Evolutionary conservation across 140 eudicot genomes (phyloP).

Genomic region (Flaveria floridana): DNA sequence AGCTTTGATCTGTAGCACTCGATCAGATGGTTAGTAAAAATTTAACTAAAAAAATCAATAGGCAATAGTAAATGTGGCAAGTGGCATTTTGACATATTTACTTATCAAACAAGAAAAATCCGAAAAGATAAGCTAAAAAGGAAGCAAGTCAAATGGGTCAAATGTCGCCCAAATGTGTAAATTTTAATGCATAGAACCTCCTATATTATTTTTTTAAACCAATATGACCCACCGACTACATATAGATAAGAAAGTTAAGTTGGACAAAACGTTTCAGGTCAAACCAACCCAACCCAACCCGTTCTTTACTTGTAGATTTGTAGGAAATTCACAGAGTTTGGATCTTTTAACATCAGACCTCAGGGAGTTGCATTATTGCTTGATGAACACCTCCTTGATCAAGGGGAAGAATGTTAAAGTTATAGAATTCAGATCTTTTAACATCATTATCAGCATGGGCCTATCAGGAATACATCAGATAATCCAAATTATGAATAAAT

Average conservation of each 20-base stretch:
- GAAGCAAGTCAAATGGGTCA: conserved; percentile 16
- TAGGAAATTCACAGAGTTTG: not conserved
- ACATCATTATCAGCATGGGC: conserved; percentile 62
- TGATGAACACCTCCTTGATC: conserved; percentile 89
- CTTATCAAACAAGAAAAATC: not conserved
- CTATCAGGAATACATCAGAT: conserved; percentile 32
- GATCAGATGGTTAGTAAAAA: conserved; percentile 4
- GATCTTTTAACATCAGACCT: conserved; percentile 46
- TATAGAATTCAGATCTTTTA: conserved; percentile 55
- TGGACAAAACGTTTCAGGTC: not conserved
- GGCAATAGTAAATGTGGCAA: no score
- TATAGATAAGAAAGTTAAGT: not conserved
- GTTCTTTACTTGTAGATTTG: not conserved
- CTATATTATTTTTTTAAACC: not conserved
- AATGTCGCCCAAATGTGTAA: not conserved
- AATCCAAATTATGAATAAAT: conserved; percentile 16
- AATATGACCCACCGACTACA: not conserved
- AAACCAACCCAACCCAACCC: conserved; percentile 3
- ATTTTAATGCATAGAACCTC: not conserved
- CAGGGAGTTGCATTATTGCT: conserved; percentile 96
- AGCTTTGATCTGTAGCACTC: conserved; percentile 65
- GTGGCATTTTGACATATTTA: not conserved
- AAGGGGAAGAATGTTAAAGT: conserved; percentile 94
- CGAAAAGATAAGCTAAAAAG: not conserved
- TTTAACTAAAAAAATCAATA: not conserved